Base-by-base conservation (phyloP, 2,329 filamentous ascomycete species). In the Aspergillus sp. region DNA sequence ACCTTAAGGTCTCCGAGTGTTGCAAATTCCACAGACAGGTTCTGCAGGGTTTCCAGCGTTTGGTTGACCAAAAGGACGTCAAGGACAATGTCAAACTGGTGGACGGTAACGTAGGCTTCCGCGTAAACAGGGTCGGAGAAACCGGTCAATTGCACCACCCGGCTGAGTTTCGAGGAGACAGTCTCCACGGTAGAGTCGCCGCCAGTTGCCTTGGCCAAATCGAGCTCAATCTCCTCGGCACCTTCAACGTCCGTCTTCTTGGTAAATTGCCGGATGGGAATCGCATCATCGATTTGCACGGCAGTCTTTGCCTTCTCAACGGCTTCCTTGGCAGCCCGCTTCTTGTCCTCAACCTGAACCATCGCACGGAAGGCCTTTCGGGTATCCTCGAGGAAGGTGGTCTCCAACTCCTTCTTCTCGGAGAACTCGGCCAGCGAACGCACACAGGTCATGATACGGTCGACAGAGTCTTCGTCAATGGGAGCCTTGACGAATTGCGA, bases 81-180 rank as follows among this genome's bases (percentile, higher is more conserved):
- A 22, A 98, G 79, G 13, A 98, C 86, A 60, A 98, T 98, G 64
- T 98, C 93, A 63, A 98, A 98, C 68, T 98, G 93, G 68, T 97
- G 90, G 7, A 98, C 91, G 68, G 95, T 95, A 63, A 98, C 91
- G 61, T 98, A 98, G 4, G 93, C 93, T 72, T 98, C 93, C n/a
- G 89, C 93, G 61, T 98, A 98, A 12, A 98, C 93, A 1, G 93
- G 86, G 64, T 98, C 93, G 0, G 93, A 97, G 79, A 98, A 98
- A 52, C 93, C 93, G 15, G 93, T 98, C 41, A 98, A 81, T 70
- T 98, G 93, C 19, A 98, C 93, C 33, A 98, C 91, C 12, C 93
- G 83, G 74, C 86, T 96, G 52, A 98, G 82, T 72, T 98, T 98
- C 47, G 90, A 95, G 10, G 88, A 86, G 2, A 96, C 77, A 55